Evolutionary conservation across 306 rosid genomes (phyloP).

Genomic region (Casuarina glauca): DNA sequence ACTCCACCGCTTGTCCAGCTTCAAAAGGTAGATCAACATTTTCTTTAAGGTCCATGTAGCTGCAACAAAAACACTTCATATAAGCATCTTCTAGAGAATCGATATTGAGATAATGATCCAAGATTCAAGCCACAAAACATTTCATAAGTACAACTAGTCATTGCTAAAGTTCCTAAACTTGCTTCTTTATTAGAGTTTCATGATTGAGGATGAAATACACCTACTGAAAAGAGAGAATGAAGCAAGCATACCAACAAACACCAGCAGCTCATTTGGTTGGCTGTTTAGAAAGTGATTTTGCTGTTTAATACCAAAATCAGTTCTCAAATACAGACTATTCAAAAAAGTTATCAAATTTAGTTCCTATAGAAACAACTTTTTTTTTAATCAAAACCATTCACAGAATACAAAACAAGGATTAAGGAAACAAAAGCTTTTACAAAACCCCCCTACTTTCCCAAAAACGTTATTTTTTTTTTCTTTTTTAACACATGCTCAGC

Average conservation of each 20-base stretch:
- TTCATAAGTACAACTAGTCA: background rate
- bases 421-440: too few species aligned
- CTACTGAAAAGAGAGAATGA: background rate
- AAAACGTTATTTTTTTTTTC: too few species aligned
- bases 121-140: background rate
- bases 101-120: background rate
- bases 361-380: too few species aligned
- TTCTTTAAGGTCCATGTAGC: background rate
- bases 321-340: too few species aligned
- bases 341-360: too few species aligned
- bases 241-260: background rate
- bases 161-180: background rate
- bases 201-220: background rate
- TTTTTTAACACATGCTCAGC: too few species aligned
- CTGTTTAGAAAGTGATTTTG: too few species aligned
- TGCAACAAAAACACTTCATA: slow-evolving; percentile 1
- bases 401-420: too few species aligned
- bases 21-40: slow-evolving; percentile 50
- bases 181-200: background rate
- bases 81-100: background rate
- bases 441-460: too few species aligned
- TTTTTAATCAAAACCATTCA: too few species aligned
- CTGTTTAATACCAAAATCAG: too few species aligned
- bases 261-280: too few species aligned
- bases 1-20: slow-evolving; percentile 57